Base-by-base conservation (phyloP, 768 basidiomycete genomes). In the Artomyces pyxidatus region DNA sequence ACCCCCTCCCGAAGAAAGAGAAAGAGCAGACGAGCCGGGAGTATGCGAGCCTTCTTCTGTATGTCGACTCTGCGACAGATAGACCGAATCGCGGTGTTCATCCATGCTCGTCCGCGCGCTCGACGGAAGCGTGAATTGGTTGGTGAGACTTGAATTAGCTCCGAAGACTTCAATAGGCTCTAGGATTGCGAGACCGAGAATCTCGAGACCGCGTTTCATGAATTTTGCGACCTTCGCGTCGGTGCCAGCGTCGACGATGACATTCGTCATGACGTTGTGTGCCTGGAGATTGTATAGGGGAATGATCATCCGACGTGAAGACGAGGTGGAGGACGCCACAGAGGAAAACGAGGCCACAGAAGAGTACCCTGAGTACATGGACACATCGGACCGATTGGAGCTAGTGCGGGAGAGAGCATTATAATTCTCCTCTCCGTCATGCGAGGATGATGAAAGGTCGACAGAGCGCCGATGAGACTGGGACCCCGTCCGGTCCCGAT, bases 261-360 rank as follows among this genome's bases (percentile, higher is more conserved):
- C 78, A 58, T 91, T 93, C 11, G 88, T 82, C 74, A 91, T 74
- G 43, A 93, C 85, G 53, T 88, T 85, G 63, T 94, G 90, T 0
- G 88, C 88, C 51, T 86, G 83, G 19, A 94, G 75, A 59, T 91
- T 92, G 66, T 92, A 90, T 3, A 93, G 69, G 0, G 90, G 88
- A 48, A 91, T 81, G 60, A 92, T 91, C 63, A 77, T 81, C 50
- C 87, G 75, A n/a, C 85, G 72, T 25, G 71, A 70, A 10, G 70
- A 68, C 9, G 70, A 54, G n/a, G 68, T 61, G 0, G 77, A 74
- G 16, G 65, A 63, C 1, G 54, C 53, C 17, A 61, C 56, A 10
- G 66, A 66, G 16, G 66, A 54, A 41, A 65, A 51, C 7, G 74
- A 73, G 21, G 72, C 61, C 35, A 72, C 66, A 2, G 82, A 83